These are phyloP conservation scores for Penstemon eatonii DNA, from an alignment of 257 asterid species.

Conservation along the genomic window DNA sequence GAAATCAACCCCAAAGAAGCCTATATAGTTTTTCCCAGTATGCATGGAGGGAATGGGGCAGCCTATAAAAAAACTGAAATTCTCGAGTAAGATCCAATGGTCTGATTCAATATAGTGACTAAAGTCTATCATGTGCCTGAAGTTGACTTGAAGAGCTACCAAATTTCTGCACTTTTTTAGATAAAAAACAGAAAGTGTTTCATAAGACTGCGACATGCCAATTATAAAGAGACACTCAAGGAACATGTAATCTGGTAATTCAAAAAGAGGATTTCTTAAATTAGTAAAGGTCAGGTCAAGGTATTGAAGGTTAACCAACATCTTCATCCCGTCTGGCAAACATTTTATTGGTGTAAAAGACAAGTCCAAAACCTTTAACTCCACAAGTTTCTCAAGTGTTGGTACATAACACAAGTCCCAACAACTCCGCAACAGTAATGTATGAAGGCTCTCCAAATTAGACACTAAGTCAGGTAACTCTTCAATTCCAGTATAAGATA, in stretches of 20 bases:
- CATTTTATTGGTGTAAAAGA: no score
- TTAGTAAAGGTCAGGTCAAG: background rate
- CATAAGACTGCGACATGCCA: background rate
- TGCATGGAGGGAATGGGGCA: conserved; percentile 11
- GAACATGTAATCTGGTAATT: conserved; percentile 20
- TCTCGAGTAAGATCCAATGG: conserved; percentile 30
- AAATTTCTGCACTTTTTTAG: conserved; percentile 27
- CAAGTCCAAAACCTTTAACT: conserved; percentile 25
- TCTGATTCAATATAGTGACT: conserved; percentile 16
- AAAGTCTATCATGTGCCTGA: conserved; percentile 29
- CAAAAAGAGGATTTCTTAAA: background rate
- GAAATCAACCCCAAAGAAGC: conserved; percentile 19
- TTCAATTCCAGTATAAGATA: conserved; percentile 26
- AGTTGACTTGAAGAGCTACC: conserved; percentile 31
- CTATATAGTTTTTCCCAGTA: conserved; percentile 26
- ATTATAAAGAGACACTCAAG: conserved; percentile 30
- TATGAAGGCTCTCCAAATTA: conserved; percentile 21
- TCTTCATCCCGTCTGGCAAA: no score
- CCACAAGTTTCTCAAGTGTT: conserved; percentile 22
- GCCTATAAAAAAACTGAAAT: conserved; percentile 35
- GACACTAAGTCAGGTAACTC: conserved; percentile 24
- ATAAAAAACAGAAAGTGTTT: background rate
- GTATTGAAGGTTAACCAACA: no score
- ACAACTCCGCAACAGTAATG: conserved; percentile 29
- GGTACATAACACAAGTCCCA: conserved; percentile 28